Conservation (phyloP, 768 basidiomycete species). For the Boletus rubroflammeus region DNA sequence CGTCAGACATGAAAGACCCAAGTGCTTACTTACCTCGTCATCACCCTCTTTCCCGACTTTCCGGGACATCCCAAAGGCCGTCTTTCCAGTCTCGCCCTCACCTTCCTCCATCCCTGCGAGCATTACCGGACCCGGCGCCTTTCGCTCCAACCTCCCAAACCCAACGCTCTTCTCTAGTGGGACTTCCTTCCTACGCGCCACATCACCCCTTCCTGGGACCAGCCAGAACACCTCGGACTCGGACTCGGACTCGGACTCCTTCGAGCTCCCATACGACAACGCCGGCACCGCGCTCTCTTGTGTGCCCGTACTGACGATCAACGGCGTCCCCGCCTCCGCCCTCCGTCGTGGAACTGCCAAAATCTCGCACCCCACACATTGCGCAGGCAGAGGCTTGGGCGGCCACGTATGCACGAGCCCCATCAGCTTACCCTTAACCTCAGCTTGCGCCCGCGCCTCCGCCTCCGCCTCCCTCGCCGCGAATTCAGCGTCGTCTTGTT, state of each 20-base stretch:
- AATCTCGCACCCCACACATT: constrained; percentile 7
- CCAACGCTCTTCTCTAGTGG: constrained; percentile 4
- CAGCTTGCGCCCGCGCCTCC: neutral
- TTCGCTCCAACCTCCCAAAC: constrained; percentile 4
- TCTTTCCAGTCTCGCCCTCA: neutral
- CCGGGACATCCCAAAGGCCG: neutral
- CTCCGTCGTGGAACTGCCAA: neutral
- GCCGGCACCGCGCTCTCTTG: constrained; percentile 3
- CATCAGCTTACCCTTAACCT: neutral
- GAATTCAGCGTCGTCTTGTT: constrained; percentile 25
- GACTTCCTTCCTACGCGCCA: neutral
- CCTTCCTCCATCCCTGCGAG: neutral
- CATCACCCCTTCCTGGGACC: neutral
- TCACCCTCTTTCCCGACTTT: neutral
- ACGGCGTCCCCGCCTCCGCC: neutral
- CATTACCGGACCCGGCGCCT: neutral
- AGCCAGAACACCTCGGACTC: constrained; percentile 4
- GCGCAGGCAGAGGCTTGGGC: constrained; percentile 4
- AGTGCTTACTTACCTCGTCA: neutral
- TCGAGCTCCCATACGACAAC: constrained; percentile 13
- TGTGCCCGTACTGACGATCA: neutral
- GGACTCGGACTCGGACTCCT: constrained; percentile 11
- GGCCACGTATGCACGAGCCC: constrained; percentile 25
- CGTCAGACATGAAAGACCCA: neutral
- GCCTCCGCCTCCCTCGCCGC: neutral